Evolutionary conservation across 495 filamentous ascomycete genomes (phyloP).

Genomic region (Talaromyces ruber): DNA sequence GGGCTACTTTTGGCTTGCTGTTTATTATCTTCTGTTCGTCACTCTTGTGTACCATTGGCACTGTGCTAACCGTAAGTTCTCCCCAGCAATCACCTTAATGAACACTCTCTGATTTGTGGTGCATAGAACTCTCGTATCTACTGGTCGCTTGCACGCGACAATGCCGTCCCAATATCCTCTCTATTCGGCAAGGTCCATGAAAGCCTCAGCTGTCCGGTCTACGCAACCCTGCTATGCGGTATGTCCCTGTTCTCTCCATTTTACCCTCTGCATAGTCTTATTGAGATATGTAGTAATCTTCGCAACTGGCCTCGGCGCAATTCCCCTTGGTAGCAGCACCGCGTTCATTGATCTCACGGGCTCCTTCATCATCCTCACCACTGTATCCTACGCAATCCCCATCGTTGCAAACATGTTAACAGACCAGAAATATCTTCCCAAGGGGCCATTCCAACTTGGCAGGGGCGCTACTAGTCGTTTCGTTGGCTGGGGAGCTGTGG

Average conservation of each 20-base stretch:
- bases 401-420: conserved; percentile 62
- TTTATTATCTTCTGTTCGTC: conserved; percentile 35
- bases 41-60: neutral
- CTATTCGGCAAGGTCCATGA: conserved; percentile 27
- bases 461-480: conserved; percentile 38
- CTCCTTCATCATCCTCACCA: conserved; percentile 67
- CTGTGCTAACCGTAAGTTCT: conserved; percentile 1
- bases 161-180: conserved; percentile 31
- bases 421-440: conserved; percentile 50
- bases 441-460: conserved; percentile 62
- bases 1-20: conserved; percentile 53
- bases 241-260: neutral
- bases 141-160: conserved; percentile 71
- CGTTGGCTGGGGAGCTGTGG: conserved; percentile 46
- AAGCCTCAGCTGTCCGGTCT: conserved; percentile 47
- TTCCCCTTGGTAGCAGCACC: conserved; percentile 58
- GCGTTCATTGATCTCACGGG: conserved; percentile 68
- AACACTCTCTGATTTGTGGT: neutral
- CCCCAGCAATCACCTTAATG: neutral
- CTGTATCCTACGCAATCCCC: conserved; percentile 60
- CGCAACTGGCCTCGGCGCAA: conserved; percentile 56
- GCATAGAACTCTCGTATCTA: conserved; percentile 42
- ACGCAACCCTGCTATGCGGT: conserved; percentile 40
- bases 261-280: conserved; percentile 15
- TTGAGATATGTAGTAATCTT: conserved; percentile 37